phyloP scores from a whole-genome alignment of 768 basidiomycete species.

The Termitomyces sp. region DNA sequence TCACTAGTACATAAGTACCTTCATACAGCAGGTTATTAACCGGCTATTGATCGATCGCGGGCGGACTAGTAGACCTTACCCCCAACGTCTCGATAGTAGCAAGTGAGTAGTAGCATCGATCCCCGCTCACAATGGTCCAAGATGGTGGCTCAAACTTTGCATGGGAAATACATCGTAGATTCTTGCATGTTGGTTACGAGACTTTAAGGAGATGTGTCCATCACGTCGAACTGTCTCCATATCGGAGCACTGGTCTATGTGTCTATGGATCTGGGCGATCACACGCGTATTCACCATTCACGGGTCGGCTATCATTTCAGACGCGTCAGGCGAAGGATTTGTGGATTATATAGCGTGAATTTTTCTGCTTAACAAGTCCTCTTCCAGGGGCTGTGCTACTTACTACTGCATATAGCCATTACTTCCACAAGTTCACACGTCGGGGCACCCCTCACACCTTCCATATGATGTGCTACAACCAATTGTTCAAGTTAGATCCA shows the following conservation, averaged over 20 bases:
- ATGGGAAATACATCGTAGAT: neutral
- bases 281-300: too few relatives aligned
- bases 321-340: too few relatives aligned
- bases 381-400: too few relatives aligned
- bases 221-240: neutral
- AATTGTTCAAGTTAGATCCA: neutral
- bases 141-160: neutral
- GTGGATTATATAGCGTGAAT: too few relatives aligned
- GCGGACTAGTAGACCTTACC: neutral
- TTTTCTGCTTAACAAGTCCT: too few relatives aligned
- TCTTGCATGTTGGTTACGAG: neutral
- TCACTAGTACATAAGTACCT: neutral
- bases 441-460: neutral
- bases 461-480: constrained; percentile 4
- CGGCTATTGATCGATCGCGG: neutral
- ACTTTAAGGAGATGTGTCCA: neutral
- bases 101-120: neutral
- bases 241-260: neutral
- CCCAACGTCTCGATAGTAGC: too few relatives aligned
- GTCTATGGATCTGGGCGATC: too few relatives aligned
- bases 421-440: neutral
- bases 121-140: neutral
- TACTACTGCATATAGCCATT: neutral
- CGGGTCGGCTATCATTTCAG: too few relatives aligned
- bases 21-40: too few relatives aligned